Evolutionary conservation across 306 rosid genomes (phyloP), one percentile per base, ranked within the genome.

Genomic region (Quercus engelmannii): DNA sequence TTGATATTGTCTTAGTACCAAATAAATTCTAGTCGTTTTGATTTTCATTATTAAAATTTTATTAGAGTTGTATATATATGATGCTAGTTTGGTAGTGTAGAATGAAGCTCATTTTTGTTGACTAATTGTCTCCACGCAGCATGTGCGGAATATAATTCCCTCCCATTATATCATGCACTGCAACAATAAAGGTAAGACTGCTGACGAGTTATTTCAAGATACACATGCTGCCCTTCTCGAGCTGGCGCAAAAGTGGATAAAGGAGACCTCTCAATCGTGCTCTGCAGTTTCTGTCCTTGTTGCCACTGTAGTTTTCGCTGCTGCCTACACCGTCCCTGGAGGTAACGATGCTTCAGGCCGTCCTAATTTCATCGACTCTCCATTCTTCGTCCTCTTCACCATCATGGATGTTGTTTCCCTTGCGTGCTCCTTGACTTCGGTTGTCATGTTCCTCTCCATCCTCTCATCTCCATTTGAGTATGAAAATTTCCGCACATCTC

Each of bases 231-330:
- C 0, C 1, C 71, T 65, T 18, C 71, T 65, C 3, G 0, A 7
- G 49, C 18, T 17, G 13, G 71, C 71, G 0, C 13, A 65, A 65
- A 65, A 2, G 25, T 74, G 67, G 77, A 56, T 55, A 15, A 74
- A 33, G 20, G 28, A n/a, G 26, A 74, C 77, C 25, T 35, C 55
- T 5, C 26, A 56, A 12, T 74, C 68, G 17, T 74, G 77, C 52
- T 30, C 64, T 20, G 19, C 64, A 1, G 64, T 74, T 0, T 52
- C 76, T 25, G 12, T 55, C 46, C 49, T 72, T 3, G 49, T 74
- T 5, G 15, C 77, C 13, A 20, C 67, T 3, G 77, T 74, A n/a
- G 77, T 74, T 20, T 74, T 55, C 25, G 63, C 68, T 18, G 77
- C 68, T 4, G 68, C 77, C 9, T 74, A 1, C n/a, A 31, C 52